phyloP scores from a whole-genome alignment of 805 yeast genomes.

The Torulaspora maleeae region DNA sequence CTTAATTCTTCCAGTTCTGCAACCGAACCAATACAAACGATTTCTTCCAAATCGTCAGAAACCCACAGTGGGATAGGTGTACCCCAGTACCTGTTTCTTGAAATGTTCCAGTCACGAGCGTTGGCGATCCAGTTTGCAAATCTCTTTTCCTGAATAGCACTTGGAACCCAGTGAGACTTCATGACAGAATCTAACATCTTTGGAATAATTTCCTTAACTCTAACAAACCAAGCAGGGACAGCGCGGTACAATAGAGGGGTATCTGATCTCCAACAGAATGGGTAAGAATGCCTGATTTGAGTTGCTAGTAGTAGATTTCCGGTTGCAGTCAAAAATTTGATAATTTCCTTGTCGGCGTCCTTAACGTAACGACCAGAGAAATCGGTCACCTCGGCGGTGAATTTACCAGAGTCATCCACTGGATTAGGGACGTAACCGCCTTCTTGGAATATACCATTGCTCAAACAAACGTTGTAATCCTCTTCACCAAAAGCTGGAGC shows the following conservation, averaged over 20 bases:
- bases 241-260: slow-evolving; percentile 95
- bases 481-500: slow-evolving; percentile 99
- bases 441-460: slow-evolving; percentile 68
- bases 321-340: slow-evolving; percentile 70
- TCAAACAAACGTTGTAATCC: slow-evolving; percentile 81
- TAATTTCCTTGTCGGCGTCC: slow-evolving; percentile 90
- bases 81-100: slow-evolving; percentile 99
- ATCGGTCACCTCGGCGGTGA: slow-evolving; percentile 69
- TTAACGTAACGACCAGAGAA: slow-evolving; percentile 84
- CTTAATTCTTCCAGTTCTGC: slow-evolving; percentile 80
- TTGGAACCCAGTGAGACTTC: slow-evolving; percentile 92
- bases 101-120: slow-evolving; percentile 98
- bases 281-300: slow-evolving; percentile 93
- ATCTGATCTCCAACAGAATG: slow-evolving; percentile 99
- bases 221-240: slow-evolving; percentile 98
- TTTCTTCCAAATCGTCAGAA: slow-evolving; percentile 85
- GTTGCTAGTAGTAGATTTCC: slow-evolving; percentile 72
- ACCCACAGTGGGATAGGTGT: slow-evolving; percentile 99
- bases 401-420: slow-evolving; percentile 86
- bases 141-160: slow-evolving; percentile 84
- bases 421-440: slow-evolving; percentile 82
- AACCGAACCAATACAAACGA: slow-evolving; percentile 89
- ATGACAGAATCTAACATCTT: slow-evolving; percentile 83
- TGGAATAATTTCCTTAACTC: slow-evolving; percentile 82
- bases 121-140: slow-evolving; percentile 97